A percentile compares a stretch with the other conserved stretches of the same genome.
phyloP scores from a whole-genome alignment of 169 alveolate species.

The Plasmodium billcollinsi region DNA sequence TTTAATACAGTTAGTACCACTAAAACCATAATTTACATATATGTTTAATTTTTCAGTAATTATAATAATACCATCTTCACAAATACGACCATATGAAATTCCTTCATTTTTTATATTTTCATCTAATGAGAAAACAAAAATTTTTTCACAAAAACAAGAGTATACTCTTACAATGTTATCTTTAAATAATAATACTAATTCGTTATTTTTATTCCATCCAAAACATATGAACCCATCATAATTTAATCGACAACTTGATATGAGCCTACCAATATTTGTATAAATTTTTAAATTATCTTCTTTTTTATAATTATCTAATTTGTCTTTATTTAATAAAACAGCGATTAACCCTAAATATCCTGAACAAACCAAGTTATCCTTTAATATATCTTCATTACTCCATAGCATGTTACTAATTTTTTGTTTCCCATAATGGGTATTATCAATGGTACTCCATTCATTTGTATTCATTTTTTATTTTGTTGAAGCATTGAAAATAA shows the following conservation, averaged over 20 bases:
- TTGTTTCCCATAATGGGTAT: slow-evolving; percentile 66
- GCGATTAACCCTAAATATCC: slow-evolving; percentile 61
- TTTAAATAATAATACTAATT: slow-evolving; percentile 79
- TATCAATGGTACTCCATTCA: slow-evolving; percentile 67
- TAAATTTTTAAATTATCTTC: slow-evolving; percentile 67
- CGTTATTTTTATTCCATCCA: slow-evolving; percentile 75
- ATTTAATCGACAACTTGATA: slow-evolving; percentile 59
- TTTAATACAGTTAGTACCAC: slow-evolving; percentile 62
- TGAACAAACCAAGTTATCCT: slow-evolving; percentile 39
- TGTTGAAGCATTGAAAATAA: not conserved
- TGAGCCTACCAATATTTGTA: slow-evolving; percentile 59
- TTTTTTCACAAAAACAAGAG: slow-evolving; percentile 82
- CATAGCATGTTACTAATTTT: slow-evolving; percentile 65
- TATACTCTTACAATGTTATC: slow-evolving; percentile 83
- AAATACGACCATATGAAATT: slow-evolving; percentile 31
- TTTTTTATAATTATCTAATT: slow-evolving; percentile 59
- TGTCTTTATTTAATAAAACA: slow-evolving; percentile 50
- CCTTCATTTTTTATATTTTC: slow-evolving; percentile 76
- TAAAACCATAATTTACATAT: slow-evolving; percentile 62
- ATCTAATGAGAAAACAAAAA: slow-evolving; percentile 77
- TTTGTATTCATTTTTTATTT: slow-evolving; percentile 46
- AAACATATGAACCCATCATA: slow-evolving; percentile 65
- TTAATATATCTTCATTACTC: slow-evolving; percentile 49
- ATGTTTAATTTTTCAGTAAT: slow-evolving; percentile 55
- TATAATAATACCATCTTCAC: slow-evolving; percentile 62